phyloP scores from a whole-genome alignment of 1,284 basidiomycete species.

The Microbotryum violaceum region DNA sequence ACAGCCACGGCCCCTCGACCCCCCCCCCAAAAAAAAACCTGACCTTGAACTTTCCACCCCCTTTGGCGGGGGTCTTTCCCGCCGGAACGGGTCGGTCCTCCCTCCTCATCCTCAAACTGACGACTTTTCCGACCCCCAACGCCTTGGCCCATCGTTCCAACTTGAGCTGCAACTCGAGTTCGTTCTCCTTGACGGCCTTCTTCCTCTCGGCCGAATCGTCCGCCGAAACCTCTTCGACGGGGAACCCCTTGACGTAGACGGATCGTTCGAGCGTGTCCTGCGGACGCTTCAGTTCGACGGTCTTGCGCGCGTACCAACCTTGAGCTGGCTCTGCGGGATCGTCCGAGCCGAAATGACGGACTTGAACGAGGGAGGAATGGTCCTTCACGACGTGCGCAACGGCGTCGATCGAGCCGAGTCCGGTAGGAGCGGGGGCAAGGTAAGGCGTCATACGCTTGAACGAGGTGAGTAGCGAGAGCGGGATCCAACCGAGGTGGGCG shows the following conservation, averaged over 20 bases:
- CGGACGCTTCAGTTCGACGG: slow-evolving; percentile 68
- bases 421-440: slow-evolving; percentile 46
- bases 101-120: slow-evolving; percentile 79
- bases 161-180: slow-evolving; percentile 57
- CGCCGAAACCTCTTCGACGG: slow-evolving; percentile 20
- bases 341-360: slow-evolving; percentile 15
- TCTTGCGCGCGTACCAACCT: slow-evolving; percentile 39
- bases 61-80: slow-evolving; percentile 43
- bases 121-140: slow-evolving; percentile 61
- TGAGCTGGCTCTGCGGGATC: slow-evolving; percentile 14
- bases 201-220: slow-evolving; percentile 36
- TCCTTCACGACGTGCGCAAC: slow-evolving; percentile 55
- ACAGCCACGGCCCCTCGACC: no score
- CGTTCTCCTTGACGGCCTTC: slow-evolving; percentile 60
- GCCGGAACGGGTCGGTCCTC: slow-evolving; percentile 41
- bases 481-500: slow-evolving; percentile 66
- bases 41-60: slow-evolving; percentile 62
- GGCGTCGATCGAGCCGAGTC: slow-evolving; percentile 35
- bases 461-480: slow-evolving; percentile 75
- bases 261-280: slow-evolving; percentile 49
- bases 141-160: slow-evolving; percentile 75
- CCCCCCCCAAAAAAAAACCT: slow-evolving; percentile 15
- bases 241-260: slow-evolving; percentile 41
- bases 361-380: slow-evolving; percentile 18
- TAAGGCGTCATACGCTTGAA: slow-evolving; percentile 94